Base-by-base conservation (phyloP, 202 grass and related monocot genomes). In the Eragrostis tef region DNA sequence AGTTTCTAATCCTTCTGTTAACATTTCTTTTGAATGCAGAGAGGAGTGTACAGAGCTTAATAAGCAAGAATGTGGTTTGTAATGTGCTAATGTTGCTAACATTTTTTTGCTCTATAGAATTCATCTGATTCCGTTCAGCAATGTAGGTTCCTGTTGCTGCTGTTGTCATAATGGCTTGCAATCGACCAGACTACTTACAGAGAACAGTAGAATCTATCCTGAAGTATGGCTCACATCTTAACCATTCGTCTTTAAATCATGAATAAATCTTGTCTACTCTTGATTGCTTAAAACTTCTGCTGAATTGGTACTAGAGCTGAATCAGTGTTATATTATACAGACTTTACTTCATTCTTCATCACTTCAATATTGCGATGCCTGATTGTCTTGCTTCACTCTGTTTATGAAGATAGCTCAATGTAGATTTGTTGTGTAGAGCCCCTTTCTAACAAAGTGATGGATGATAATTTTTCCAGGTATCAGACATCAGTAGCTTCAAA, bases 151-250 rank as follows among this genome's bases (percentile, higher is more conserved):
- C 88, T 85, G 83, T 95, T 80, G 92, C 96, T 67, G 96, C 92
- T 90, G 90, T 98, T 82, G 92, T 98, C 46, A 84, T 98, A 68
- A 98, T 98, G 95, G 95, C 95, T 86, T 98, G 92, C 87, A 98
- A 94, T 93, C 88, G 95, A 46, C 92, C 90, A 65, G 95, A 95
- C 45, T 98, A 98, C 90, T 88, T 98, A 64, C 84, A 93, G 73
- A 93, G 83, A 83, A 98, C 95, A 90, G 81, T 98, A 25, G 84
- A 94, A 86, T 98, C 96, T 90, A 89, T 98, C 58, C 85, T 98
- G 70, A 93, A 95, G 96, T 98, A 95, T 72, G 72, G 12, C 77
- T 81, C 71, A 59, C 11, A 3, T 59, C 54, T 67, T 19, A 67
- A 61, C 53, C 68, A 60, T 78, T 79, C 7, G 6, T 67, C 70